A percentile compares a stretch with the other conserved stretches of the same genome.
phyloP scores from a whole-genome alignment of 345 rosid species.

The Triadica sebifera region DNA sequence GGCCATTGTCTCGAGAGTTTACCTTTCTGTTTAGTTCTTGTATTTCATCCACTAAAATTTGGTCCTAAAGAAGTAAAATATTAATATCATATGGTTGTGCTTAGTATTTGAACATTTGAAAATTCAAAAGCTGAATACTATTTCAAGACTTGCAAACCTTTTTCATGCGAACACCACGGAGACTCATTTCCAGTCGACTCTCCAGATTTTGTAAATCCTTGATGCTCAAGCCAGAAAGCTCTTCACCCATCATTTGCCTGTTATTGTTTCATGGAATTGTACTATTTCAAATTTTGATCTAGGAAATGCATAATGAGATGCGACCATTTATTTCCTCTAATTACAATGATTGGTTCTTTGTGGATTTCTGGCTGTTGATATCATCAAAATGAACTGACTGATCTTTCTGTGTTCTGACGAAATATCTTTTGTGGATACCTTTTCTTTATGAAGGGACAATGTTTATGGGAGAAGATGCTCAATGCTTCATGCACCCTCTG shows the following conservation, averaged over 20 bases:
- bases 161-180: constrained; percentile 51
- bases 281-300: constrained; percentile 4
- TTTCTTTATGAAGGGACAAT: no score
- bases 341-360: no score
- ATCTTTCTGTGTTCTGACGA: no score
- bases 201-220: constrained; percentile 59
- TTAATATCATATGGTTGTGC: constrained; percentile 12
- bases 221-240: constrained; percentile 54
- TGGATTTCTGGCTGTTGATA: no score
- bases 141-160: constrained; percentile 48
- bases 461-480: no score
- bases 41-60: constrained; percentile 58
- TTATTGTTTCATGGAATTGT: constrained; percentile 19
- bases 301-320: no score
- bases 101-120: constrained; percentile 5
- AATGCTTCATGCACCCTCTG: no score
- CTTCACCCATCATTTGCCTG: constrained; percentile 85
- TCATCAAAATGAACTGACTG: no score
- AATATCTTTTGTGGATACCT: no score
- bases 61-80: constrained; percentile 45
- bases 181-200: constrained; percentile 52
- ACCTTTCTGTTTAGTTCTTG: constrained; percentile 60
- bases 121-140: constrained; percentile 8
- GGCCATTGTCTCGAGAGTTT: constrained; percentile 14
- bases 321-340: no score